A percentile compares a stretch with the other conserved stretches of the same genome.
phyloP scores from a whole-genome alignment of 768 basidiomycete genomes.

The Mrakia blollopis region DNA sequence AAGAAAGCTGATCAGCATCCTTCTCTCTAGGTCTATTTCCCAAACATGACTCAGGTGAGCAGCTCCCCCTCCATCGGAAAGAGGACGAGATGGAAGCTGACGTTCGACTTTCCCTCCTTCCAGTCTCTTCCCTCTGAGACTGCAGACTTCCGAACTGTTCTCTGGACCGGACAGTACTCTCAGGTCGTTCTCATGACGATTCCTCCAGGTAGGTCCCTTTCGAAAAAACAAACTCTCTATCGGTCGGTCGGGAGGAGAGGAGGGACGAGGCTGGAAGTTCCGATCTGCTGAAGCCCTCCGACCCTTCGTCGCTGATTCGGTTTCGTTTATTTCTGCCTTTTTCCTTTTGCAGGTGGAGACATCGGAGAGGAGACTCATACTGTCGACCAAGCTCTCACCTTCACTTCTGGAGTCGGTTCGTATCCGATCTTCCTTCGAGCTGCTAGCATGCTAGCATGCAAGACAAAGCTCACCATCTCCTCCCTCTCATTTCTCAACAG shows the following conservation, averaged over 20 bases:
- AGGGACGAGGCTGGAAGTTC: no score
- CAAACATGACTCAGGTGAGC: constrained; percentile 14
- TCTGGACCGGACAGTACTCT: constrained; percentile 44
- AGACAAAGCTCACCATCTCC: background rate
- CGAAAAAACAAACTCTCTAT: background rate
- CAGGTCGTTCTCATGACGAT: constrained; percentile 48
- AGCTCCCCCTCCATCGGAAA: no score
- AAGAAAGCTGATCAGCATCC: background rate
- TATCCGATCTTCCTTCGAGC: background rate
- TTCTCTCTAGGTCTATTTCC: background rate
- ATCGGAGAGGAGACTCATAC: constrained; percentile 47
- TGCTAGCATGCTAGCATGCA: no score
- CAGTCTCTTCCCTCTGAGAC: constrained; percentile 40
- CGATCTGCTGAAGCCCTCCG: background rate
- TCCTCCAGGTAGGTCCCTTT: constrained; percentile 37
- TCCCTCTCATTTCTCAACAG: background rate
- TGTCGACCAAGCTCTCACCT: constrained; percentile 47
- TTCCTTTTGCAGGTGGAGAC: constrained; percentile 38
- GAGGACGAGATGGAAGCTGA: background rate
- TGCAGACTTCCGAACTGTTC: constrained; percentile 44
- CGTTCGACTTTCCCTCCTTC: background rate
- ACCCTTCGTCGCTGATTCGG: no score
- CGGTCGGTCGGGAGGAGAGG: background rate
- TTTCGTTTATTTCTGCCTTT: background rate
- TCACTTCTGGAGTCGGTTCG: constrained; percentile 41